Evolutionary conservation across 1,284 basidiomycete genomes (phyloP).

Genomic region (Phaffia rhodozyma): DNA sequence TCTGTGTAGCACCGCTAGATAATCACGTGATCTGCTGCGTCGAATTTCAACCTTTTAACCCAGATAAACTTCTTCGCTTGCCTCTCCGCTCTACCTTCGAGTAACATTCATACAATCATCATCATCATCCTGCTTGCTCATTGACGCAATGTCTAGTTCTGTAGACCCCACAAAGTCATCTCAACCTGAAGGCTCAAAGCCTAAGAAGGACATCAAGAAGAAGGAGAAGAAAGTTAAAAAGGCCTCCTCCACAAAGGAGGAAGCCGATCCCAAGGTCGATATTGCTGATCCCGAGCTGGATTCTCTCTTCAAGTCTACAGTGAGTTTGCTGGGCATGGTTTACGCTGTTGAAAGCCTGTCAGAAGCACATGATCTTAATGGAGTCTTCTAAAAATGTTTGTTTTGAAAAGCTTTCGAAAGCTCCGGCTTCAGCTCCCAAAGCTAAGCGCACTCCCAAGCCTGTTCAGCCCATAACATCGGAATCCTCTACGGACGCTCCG

Average conservation of each 20-base stretch:
- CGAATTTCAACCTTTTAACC: too few species aligned
- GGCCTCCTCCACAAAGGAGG: not conserved
- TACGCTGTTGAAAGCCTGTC: not conserved
- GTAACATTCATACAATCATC: too few species aligned
- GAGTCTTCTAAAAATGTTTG: not conserved
- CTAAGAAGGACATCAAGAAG: conserved; percentile 16
- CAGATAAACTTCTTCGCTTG: too few species aligned
- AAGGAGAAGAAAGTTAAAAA: conserved; percentile 22
- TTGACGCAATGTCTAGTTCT: too few species aligned
- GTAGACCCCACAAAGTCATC: too few species aligned
- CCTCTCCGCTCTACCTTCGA: too few species aligned
- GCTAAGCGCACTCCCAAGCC: not conserved
- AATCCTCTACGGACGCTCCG: conserved; percentile 19
- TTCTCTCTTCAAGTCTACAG: too few species aligned
- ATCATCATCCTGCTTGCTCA: too few species aligned
- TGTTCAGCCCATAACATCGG: not conserved
- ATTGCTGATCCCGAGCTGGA: not conserved
- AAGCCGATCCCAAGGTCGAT: not conserved
- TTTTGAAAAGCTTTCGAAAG: conserved; percentile 15
- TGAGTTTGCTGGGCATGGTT: not conserved
- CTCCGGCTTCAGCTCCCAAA: too few species aligned
- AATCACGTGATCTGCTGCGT: too few species aligned
- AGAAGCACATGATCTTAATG: conserved; percentile 20
- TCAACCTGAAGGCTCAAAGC: not conserved
- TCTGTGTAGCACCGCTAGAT: too few species aligned